These are phyloP conservation scores for Leishmania amazonensis DNA, from an alignment of 208 protist genomes.

Conservation along the genomic window DNA sequence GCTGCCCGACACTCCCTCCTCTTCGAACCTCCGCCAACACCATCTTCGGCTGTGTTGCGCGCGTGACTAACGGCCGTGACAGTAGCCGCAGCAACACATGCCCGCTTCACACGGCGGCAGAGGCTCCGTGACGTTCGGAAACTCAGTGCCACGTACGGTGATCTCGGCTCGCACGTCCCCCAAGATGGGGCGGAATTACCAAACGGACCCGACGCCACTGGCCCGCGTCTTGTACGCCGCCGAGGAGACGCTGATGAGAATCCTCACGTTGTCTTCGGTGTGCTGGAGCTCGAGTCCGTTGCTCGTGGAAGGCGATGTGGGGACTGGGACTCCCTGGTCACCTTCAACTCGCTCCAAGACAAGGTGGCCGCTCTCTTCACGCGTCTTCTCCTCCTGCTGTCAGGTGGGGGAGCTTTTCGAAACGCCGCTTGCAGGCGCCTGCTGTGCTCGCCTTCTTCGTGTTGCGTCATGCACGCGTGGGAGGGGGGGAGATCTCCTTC, in stretches of 20 bases:
- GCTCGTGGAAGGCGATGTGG: not conserved
- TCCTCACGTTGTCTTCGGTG: not conserved
- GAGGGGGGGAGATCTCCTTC: not conserved
- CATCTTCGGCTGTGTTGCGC: not conserved
- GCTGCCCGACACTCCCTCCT: not conserved
- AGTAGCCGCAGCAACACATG: not conserved
- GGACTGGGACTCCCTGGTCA: no score
- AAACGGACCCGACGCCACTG: not conserved
- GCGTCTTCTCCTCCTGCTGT: not conserved
- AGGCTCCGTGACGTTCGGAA: not conserved
- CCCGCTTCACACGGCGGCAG: not conserved
- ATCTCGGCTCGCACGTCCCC: not conserved
- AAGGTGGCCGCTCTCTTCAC: not conserved
- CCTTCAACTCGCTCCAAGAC: not conserved
- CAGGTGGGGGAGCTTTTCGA: not conserved
- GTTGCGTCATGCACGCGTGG: not conserved
- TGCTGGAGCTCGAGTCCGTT: not conserved
- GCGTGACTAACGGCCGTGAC: not conserved
- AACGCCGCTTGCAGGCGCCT: not conserved
- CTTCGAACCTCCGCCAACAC: not conserved
- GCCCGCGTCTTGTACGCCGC: not conserved
- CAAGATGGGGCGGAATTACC: no score
- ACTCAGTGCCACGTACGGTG: not conserved
- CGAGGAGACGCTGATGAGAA: not conserved
- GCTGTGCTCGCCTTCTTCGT: not conserved